Conservation (phyloP, 1,139 yeast genomes). For the Wickerhamiella infanticola region DNA sequence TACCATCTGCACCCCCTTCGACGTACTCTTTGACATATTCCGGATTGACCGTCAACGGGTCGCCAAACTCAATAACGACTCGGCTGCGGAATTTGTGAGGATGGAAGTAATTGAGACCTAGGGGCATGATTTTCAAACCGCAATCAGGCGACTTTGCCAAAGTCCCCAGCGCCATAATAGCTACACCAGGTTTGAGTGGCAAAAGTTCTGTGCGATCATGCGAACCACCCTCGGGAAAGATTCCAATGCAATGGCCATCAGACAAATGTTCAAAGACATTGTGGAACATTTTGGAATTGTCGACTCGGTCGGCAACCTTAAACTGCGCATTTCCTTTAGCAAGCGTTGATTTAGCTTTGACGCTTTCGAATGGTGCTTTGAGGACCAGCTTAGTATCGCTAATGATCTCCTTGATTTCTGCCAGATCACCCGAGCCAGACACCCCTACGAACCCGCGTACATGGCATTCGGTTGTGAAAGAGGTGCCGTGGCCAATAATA, state of each 20-base stretch:
- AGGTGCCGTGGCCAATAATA: slow-evolving; percentile 52
- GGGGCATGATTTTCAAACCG: slow-evolving; percentile 76
- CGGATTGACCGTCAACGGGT: slow-evolving; percentile 57
- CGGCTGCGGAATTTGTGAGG: slow-evolving; percentile 89
- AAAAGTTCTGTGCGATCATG: slow-evolving; percentile 85
- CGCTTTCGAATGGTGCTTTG: slow-evolving; percentile 56
- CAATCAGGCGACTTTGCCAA: slow-evolving; percentile 51
- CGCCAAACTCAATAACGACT: slow-evolving; percentile 89
- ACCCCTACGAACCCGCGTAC: slow-evolving; percentile 59
- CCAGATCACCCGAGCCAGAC: slow-evolving; percentile 66
- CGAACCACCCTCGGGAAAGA: slow-evolving; percentile 95
- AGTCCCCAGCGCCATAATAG: slow-evolving; percentile 94
- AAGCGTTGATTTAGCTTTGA: slow-evolving; percentile 26
- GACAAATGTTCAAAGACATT: slow-evolving; percentile 70
- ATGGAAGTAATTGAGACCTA: slow-evolving; percentile 95
- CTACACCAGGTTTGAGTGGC: slow-evolving; percentile 94
- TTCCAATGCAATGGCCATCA: slow-evolving; percentile 74
- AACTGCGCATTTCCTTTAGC: slow-evolving; percentile 37
- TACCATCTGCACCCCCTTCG: slow-evolving; percentile 35
- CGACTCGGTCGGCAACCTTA: slow-evolving; percentile 68
- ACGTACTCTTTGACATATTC: slow-evolving; percentile 52
- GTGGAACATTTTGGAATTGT: slow-evolving; percentile 70
- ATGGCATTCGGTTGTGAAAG: slow-evolving; percentile 38
- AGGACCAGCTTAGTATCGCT: slow-evolving; percentile 64
- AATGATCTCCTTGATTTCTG: slow-evolving; percentile 50